phyloP scores from a whole-genome alignment of 2,329 filamentous ascomycete genomes.

The Talaromyces islandicus region DNA sequence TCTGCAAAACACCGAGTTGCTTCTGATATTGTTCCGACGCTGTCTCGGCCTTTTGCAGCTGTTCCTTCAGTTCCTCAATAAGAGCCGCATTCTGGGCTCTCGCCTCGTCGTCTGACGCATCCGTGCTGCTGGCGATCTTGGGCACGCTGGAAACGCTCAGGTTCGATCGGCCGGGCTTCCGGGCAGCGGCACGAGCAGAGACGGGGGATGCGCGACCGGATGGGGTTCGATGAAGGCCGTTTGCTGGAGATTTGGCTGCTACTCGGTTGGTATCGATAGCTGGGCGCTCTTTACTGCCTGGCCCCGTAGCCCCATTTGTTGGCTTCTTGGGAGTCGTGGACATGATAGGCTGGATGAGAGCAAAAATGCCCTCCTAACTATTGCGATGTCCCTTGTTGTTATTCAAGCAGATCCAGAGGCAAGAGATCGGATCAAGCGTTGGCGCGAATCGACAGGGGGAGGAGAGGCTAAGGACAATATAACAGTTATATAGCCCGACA shows the following conservation, averaged over 20 bases:
- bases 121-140: slow-evolving; percentile 39
- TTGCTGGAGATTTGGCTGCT: slow-evolving; percentile 40
- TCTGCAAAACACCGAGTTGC: slow-evolving; percentile 77
- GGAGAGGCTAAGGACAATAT: neutral
- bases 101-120: slow-evolving; percentile 61
- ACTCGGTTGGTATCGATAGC: slow-evolving; percentile 28
- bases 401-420: neutral
- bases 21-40: slow-evolving; percentile 74
- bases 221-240: slow-evolving; percentile 53
- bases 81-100: slow-evolving; percentile 72
- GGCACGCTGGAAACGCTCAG: slow-evolving; percentile 40
- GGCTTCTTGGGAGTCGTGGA: slow-evolving; percentile 8
- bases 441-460: neutral
- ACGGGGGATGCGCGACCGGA: slow-evolving; percentile 58
- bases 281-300: slow-evolving; percentile 45
- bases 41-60: slow-evolving; percentile 72
- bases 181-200: slow-evolving; percentile 66
- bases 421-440: neutral
- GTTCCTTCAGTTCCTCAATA: slow-evolving; percentile 78
- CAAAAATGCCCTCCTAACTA: slow-evolving; percentile 1
- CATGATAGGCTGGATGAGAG: neutral
- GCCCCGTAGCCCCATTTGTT: slow-evolving; percentile 3
- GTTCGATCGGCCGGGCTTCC: slow-evolving; percentile 47
- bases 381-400: neutral
- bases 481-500: neutral